A percentile compares a stretch with the other conserved stretches of the same genome.
Conservation (phyloP, 345 rosid species). For the Excoecaria agallocha region DNA sequence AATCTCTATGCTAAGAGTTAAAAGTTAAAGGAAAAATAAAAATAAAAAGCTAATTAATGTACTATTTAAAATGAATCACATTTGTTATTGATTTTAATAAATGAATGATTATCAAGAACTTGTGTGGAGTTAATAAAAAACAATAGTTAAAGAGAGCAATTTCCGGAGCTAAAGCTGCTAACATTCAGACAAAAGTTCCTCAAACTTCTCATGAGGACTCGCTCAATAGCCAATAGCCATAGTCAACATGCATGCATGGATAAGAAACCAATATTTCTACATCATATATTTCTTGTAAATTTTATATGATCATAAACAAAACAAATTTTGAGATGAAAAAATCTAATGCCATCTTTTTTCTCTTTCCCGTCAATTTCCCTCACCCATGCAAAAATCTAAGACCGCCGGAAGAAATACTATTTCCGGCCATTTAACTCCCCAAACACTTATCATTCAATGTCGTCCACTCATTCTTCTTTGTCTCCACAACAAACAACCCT, state of each 20-base stretch:
- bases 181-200: conserved; percentile 24
- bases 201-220: conserved; percentile 41
- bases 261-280: conserved; percentile 30
- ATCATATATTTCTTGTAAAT: conserved; percentile 22
- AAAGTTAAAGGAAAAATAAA: too few relatives aligned
- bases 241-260: conserved; percentile 21
- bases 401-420: conserved; percentile 49
- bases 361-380: background rate
- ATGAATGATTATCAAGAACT: too few relatives aligned
- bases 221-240: conserved; percentile 36
- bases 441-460: conserved; percentile 31
- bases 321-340: background rate
- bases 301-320: background rate
- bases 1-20: too few relatives aligned
- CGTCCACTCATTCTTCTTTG: conserved; percentile 23
- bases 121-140: background rate
- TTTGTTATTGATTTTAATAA: too few relatives aligned
- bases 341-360: background rate
- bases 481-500: conserved; percentile 6
- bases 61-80: too few relatives aligned
- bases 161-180: background rate
- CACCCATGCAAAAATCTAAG: conserved; percentile 43
- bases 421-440: conserved; percentile 45
- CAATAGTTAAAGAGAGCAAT: conserved; percentile 4
- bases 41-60: too few relatives aligned